Evolutionary conservation across 2,329 filamentous ascomycete genomes (phyloP), one percentile per base, ranked within the genome.

Genomic region (Botrytis medusae): DNA sequence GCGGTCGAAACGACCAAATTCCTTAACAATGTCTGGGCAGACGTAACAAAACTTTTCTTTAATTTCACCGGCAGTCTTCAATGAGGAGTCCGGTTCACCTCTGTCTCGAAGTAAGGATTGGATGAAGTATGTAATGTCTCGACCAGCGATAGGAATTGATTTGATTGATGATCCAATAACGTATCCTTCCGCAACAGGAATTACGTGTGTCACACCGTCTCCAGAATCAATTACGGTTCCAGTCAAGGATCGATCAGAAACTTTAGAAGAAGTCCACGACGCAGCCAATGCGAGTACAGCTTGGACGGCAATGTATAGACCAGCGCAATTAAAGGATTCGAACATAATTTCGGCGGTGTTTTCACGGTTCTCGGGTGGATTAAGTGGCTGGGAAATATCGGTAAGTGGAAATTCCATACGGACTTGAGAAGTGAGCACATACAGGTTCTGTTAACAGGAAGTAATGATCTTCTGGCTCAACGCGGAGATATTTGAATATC

Each of bases 261-360:
- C 95, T 86, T 98, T 99, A 71, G 95, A 97, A 67, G 95, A 98
- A 42, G 96, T 99, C 96, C 96, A 99, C 14, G 96, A 98, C 32
- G 97, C 96, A 62, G 96, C 96, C 63, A 99, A 89, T 25, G 97
- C 96, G 72, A 99, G 91, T 34, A 99, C 96, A 46, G 96, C 96
- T 85, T 99, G 96, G 22, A 99, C 96, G 64, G 96, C 96, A 82
- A 99, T 99, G 84, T 99, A 99, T 77, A 99, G 91, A 84, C 96
- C 96, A 74, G 96, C 95, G 83, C 96, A 98, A 86, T 99, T 99
- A 88, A 99, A 99, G 5, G 96, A 98, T 83, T 99, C 96, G 85
- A 99, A 99, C 90, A 99, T 98, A 84, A 99, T 99, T 83, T 99
- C 96, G 83, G 96, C 96, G 40, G 96, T 98, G 83, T 97, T 98